Conservation (phyloP, 371 early-diverging fungal genomes). For the Mucor racemosus region DNA sequence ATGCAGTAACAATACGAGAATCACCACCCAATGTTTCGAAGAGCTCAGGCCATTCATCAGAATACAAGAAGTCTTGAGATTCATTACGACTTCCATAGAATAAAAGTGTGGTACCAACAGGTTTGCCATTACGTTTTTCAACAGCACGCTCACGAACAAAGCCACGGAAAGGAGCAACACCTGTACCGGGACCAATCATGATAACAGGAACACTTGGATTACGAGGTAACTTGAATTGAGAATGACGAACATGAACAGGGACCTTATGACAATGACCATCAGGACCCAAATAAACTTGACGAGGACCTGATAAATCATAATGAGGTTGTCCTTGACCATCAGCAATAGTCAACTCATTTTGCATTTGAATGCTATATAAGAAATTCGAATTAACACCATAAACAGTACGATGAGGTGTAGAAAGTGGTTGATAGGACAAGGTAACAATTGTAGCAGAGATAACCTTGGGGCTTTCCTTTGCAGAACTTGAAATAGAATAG, state of each 20-base stretch:
- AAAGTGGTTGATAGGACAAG: slow-evolving; percentile 75
- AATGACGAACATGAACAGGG: slow-evolving; percentile 88
- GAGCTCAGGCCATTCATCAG: slow-evolving; percentile 77
- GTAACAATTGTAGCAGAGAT: slow-evolving; percentile 89
- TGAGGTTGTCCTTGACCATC: slow-evolving; percentile 23
- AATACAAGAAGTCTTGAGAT: slow-evolving; percentile 86
- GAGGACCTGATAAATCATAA: slow-evolving; percentile 60
- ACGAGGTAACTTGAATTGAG: slow-evolving; percentile 86
- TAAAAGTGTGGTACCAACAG: slow-evolving; percentile 83
- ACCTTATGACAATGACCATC: slow-evolving; percentile 34
- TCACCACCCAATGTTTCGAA: slow-evolving; percentile 62
- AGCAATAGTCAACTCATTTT: not conserved
- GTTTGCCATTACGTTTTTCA: slow-evolving; percentile 58
- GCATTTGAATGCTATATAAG: slow-evolving; percentile 37
- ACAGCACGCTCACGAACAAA: slow-evolving; percentile 89
- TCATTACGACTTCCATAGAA: slow-evolving; percentile 93
- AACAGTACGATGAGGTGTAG: slow-evolving; percentile 56
- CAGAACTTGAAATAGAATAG: slow-evolving; percentile 95
- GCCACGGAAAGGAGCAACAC: slow-evolving; percentile 97
- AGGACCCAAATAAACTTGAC: slow-evolving; percentile 21
- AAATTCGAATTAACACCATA: slow-evolving; percentile 84
- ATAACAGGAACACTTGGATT: slow-evolving; percentile 82
- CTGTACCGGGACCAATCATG: slow-evolving; percentile 98
- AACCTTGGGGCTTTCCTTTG: slow-evolving; percentile 70
- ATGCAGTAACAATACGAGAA: slow-evolving; percentile 81